These are phyloP conservation scores for Barbarea vulgaris DNA, from an alignment of 345 rosid species.

Conservation along the genomic window DNA sequence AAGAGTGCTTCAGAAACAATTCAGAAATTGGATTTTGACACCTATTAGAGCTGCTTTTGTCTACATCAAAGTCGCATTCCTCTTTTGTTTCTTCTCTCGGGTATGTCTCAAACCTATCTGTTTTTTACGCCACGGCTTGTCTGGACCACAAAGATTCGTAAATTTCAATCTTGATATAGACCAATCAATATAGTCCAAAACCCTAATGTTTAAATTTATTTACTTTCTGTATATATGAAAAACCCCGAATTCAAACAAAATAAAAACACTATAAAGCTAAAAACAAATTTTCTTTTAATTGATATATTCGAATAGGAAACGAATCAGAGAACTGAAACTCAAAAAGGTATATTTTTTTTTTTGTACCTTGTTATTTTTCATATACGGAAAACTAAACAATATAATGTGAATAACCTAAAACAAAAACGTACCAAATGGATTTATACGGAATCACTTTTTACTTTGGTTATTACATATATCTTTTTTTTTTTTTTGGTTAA, in stretches of 20 bases:
- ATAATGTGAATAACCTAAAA: background rate
- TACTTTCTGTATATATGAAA: background rate
- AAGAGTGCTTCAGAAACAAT: conserved; percentile 56
- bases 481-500: no score
- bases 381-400: background rate
- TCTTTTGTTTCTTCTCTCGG: conserved; percentile 58
- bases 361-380: background rate
- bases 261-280: background rate
- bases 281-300: no score
- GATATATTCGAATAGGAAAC: no score
- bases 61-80: conserved; percentile 47
- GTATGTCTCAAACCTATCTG: conserved; percentile 41
- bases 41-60: conserved; percentile 56
- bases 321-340: background rate
- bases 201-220: background rate
- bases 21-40: conserved; percentile 48
- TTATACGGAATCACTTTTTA: background rate
- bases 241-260: background rate
- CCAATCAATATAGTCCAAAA: background rate
- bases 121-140: background rate
- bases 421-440: background rate
- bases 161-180: background rate
- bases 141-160: background rate
- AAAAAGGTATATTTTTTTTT: background rate
- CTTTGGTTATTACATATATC: no score